phyloP scores from a whole-genome alignment of 2,329 filamentous ascomycete species.

The Colletotrichum filicis region DNA sequence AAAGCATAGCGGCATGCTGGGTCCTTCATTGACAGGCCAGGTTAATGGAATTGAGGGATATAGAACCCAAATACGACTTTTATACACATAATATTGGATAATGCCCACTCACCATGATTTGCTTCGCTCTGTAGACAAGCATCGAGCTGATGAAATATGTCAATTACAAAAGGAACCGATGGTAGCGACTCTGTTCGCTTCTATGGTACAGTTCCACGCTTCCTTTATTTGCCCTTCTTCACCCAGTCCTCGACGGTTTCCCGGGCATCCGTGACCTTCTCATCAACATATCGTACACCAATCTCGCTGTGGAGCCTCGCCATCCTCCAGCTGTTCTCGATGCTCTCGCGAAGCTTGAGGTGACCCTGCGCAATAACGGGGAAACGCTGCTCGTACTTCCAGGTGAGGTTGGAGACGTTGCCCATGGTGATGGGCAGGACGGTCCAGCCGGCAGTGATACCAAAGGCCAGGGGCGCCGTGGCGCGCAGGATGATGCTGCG shows the following conservation, averaged over 20 bases:
- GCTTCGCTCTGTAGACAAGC: not conserved
- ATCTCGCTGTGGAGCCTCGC: constrained; percentile 80
- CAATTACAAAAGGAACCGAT: constrained; percentile 36
- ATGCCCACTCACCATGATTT: not conserved
- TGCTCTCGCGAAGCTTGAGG: constrained; percentile 73
- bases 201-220: constrained; percentile 35
- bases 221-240: constrained; percentile 81
- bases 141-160: constrained; percentile 18
- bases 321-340: constrained; percentile 77
- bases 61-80: not conserved
- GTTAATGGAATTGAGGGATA: not conserved
- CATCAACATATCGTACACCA: constrained; percentile 78
- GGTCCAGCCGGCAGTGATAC: constrained; percentile 83
- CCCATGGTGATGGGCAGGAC: constrained; percentile 89
- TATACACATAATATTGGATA: not conserved
- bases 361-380: constrained; percentile 87
- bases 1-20: constrained; percentile 26
- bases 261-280: constrained; percentile 80
- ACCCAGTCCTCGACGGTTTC: constrained; percentile 90
- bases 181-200: constrained; percentile 33
- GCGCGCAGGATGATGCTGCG: constrained; percentile 85
- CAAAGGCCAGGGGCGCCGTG: constrained; percentile 80
- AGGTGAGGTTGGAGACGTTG: constrained; percentile 87
- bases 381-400: constrained; percentile 92
- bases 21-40: constrained; percentile 4